Evolutionary conservation across 2,329 filamentous ascomycete species (phyloP).

Genomic region (Fusarium transvaalense): DNA sequence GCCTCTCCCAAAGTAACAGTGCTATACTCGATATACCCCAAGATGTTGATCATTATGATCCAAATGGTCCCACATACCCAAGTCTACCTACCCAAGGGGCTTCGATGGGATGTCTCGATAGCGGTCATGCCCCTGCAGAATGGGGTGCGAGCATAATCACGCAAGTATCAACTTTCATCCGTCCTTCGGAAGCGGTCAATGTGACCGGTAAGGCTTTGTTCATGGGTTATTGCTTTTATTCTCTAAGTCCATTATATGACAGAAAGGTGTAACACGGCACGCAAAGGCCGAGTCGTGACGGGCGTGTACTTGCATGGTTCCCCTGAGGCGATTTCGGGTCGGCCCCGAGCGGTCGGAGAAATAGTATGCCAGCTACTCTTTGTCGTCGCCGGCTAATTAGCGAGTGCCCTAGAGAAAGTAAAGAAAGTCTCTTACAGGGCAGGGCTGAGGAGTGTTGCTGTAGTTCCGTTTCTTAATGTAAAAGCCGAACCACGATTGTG

Average conservation of each 20-base stretch:
- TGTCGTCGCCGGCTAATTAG: constrained; percentile 13
- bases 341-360: constrained; percentile 24
- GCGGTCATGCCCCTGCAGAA: constrained; percentile 25
- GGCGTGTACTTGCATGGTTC: background rate
- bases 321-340: constrained; percentile 14
- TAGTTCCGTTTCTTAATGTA: background rate
- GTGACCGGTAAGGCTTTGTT: constrained; percentile 28
- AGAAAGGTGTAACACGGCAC: background rate
- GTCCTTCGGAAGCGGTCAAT: constrained; percentile 3
- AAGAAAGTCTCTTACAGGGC: background rate
- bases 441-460: too few relatives aligned
- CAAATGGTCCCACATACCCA: constrained; percentile 12
- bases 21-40: constrained; percentile 14
- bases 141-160: constrained; percentile 11
- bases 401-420: background rate
- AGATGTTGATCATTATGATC: constrained; percentile 13
- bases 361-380: background rate
- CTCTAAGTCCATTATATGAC: background rate
- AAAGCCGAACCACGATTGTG: constrained; percentile 22
- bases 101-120: constrained; percentile 34
- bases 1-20: constrained; percentile 4
- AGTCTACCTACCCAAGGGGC: constrained; percentile 23
- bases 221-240: background rate
- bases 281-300: constrained; percentile 8
- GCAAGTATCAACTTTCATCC: constrained; percentile 19